Conservation (phyloP, 192 early-diverging fungal genomes). For the Coemansia sp. region DNA sequence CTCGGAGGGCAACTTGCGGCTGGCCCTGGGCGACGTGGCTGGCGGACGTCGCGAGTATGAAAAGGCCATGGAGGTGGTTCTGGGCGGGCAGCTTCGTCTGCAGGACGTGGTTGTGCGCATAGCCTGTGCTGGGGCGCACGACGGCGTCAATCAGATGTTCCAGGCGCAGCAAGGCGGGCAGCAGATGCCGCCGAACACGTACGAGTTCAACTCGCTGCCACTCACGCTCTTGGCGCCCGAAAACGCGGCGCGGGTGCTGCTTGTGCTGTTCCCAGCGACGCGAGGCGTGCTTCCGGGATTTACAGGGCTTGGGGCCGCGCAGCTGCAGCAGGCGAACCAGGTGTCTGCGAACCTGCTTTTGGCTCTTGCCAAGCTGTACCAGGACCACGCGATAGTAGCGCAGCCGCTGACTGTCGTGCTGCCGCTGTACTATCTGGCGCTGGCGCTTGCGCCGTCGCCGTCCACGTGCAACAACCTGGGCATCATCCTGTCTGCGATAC, state of each 20-base stretch:
- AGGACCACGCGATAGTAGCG: slow-evolving; percentile 64
- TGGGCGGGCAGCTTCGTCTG: slow-evolving; percentile 53
- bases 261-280: slow-evolving; percentile 59
- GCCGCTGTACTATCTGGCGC: slow-evolving; percentile 79
- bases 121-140: slow-evolving; percentile 39
- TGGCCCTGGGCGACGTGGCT: slow-evolving; percentile 67
- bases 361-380: slow-evolving; percentile 84
- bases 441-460: slow-evolving; percentile 75
- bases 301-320: slow-evolving; percentile 21
- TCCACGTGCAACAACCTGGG: slow-evolving; percentile 92
- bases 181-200: slow-evolving; percentile 22
- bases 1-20: slow-evolving; percentile 80
- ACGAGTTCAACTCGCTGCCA: slow-evolving; percentile 43
- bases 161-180: slow-evolving; percentile 34
- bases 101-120: slow-evolving; percentile 52
- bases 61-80: slow-evolving; percentile 72
- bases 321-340: slow-evolving; percentile 52
- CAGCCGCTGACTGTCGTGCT: slow-evolving; percentile 66
- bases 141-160: slow-evolving; percentile 44
- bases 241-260: slow-evolving; percentile 58
- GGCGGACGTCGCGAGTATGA: slow-evolving; percentile 80
- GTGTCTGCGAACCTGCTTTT: slow-evolving; percentile 60
- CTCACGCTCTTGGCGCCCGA: slow-evolving; percentile 63
- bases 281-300: slow-evolving; percentile 69
- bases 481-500: slow-evolving; percentile 70